phyloP scores from a whole-genome alignment of 2,329 filamentous ascomycete genomes.

The Epichloe sp. region DNA sequence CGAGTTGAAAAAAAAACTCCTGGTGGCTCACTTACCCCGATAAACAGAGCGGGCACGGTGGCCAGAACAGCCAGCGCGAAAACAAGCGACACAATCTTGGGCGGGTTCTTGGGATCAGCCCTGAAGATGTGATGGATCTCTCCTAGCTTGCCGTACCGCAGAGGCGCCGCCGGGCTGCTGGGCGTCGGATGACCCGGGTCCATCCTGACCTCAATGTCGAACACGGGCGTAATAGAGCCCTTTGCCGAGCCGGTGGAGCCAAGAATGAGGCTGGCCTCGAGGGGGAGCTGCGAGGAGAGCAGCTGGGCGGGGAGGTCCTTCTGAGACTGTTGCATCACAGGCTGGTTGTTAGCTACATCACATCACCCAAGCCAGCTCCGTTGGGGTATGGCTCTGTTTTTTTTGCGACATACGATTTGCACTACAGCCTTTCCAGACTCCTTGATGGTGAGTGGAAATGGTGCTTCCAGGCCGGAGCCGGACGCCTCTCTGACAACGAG shows the following conservation, averaged over 20 bases:
- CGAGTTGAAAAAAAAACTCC: too few species aligned
- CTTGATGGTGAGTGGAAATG: conserved; percentile 73
- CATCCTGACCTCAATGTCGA: conserved; percentile 55
- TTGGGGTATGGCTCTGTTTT: background rate
- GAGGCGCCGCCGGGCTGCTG: conserved; percentile 47
- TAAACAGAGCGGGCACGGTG: conserved; percentile 60
- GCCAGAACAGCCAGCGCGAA: conserved; percentile 64
- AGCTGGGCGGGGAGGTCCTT: conserved; percentile 83
- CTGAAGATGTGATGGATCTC: conserved; percentile 91
- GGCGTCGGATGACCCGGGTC: conserved; percentile 49
- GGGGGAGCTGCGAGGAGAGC: conserved; percentile 49
- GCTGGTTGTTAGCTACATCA: background rate
- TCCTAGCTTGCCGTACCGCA: conserved; percentile 71
- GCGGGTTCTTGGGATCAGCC: conserved; percentile 64
- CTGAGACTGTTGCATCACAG: conserved; percentile 47
- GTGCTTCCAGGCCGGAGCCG: conserved; percentile 72
- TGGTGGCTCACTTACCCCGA: conserved; percentile 35
- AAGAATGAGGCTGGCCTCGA: conserved; percentile 72
- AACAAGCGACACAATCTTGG: conserved; percentile 62
- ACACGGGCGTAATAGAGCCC: conserved; percentile 55
- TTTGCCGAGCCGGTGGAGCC: conserved; percentile 70
- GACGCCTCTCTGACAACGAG: conserved; percentile 66
- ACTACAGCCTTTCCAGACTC: conserved; percentile 77
- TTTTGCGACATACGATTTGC: conserved; percentile 54
- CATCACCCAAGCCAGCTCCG: background rate